Percentiles rank a stretch among this genome's conserved stretches.
phyloP scores from a whole-genome alignment of 2,329 filamentous ascomycete species.

The Penicillium sp. region DNA sequence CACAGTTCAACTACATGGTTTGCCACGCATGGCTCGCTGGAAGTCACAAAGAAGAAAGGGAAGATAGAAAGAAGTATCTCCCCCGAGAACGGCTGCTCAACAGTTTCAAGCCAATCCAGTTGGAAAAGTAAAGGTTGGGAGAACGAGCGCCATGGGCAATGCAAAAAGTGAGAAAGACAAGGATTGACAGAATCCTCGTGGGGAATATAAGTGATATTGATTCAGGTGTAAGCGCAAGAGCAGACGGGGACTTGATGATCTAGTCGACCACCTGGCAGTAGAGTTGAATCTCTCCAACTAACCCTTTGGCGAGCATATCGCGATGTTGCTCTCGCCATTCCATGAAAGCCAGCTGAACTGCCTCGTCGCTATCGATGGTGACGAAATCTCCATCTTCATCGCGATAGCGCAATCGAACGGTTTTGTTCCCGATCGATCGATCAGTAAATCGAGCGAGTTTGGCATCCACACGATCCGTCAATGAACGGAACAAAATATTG shows the following conservation, averaged over 20 bases:
- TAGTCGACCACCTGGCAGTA: conserved; percentile 65
- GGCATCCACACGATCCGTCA: conserved; percentile 93
- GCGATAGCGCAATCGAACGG: conserved; percentile 82
- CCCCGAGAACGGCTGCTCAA: conserved; percentile 21
- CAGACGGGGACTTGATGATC: conserved; percentile 5
- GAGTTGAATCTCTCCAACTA: conserved; percentile 85
- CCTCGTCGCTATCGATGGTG: conserved; percentile 91
- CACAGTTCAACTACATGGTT: conserved; percentile 8
- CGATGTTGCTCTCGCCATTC: conserved; percentile 81
- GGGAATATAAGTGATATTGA: conserved; percentile 13
- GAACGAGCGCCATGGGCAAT: conserved; percentile 28
- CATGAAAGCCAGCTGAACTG: conserved; percentile 92
- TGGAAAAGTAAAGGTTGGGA: conserved; percentile 24
- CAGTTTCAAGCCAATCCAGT: conserved; percentile 34
- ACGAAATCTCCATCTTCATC: conserved; percentile 93
- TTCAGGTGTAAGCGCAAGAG: conserved; percentile 9
- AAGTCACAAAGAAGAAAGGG: conserved; percentile 7
- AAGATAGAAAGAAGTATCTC: conserved; percentile 16
- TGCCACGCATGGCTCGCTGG: conserved; percentile 4
- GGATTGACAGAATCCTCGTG: conserved; percentile 4
- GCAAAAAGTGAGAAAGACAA: conserved; percentile 14
- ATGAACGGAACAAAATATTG: conserved; percentile 89
- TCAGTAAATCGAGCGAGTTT: conserved; percentile 86
- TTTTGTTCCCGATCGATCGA: conserved; percentile 77
- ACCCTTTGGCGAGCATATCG: conserved; percentile 60